These are phyloP conservation scores for Chlorella sp. DNA, from an alignment of 139 green algal species.

Conservation along the genomic window DNA sequence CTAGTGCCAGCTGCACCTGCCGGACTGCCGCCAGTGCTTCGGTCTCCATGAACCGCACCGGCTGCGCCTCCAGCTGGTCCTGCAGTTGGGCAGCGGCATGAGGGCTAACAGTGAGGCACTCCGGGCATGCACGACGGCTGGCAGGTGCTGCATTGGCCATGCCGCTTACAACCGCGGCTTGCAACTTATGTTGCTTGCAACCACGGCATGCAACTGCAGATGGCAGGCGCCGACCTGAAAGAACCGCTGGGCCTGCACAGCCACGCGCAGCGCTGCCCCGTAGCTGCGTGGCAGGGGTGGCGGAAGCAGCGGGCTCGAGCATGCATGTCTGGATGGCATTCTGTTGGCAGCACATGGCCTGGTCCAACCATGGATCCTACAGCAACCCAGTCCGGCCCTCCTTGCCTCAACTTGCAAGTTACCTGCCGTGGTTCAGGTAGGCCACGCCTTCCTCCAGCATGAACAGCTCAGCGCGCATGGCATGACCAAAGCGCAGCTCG, in stretches of 20 bases:
- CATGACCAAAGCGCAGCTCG: not conserved
- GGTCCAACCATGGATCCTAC: not conserved
- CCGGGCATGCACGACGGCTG: not conserved
- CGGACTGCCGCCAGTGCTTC: constrained; percentile 25
- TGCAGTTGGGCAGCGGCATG: not conserved
- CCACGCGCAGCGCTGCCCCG: constrained; percentile 58
- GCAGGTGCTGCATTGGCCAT: too few species aligned
- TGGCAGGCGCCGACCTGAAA: constrained; percentile 35
- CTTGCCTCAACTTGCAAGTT: not conserved
- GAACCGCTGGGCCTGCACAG: constrained; percentile 49
- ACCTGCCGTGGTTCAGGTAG: constrained; percentile 71
- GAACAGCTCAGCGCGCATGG: constrained; percentile 48
- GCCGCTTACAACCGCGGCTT: too few species aligned
- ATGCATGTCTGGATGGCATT: not conserved
- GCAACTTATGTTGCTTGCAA: too few species aligned
- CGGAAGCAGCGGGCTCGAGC: not conserved
- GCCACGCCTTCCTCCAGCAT: constrained; percentile 39
- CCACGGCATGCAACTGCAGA: too few species aligned
- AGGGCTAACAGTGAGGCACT: not conserved
- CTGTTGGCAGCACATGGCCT: not conserved
- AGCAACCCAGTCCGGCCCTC: not conserved
- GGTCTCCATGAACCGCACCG: constrained; percentile 67
- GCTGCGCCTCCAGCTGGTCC: constrained; percentile 56
- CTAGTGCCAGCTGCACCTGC: constrained; percentile 9
- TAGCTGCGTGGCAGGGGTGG: constrained; percentile 46